Base-by-base conservation (phyloP, 2,329 filamentous ascomycete genomes). In the Colletotrichum orbiculare region DNA sequence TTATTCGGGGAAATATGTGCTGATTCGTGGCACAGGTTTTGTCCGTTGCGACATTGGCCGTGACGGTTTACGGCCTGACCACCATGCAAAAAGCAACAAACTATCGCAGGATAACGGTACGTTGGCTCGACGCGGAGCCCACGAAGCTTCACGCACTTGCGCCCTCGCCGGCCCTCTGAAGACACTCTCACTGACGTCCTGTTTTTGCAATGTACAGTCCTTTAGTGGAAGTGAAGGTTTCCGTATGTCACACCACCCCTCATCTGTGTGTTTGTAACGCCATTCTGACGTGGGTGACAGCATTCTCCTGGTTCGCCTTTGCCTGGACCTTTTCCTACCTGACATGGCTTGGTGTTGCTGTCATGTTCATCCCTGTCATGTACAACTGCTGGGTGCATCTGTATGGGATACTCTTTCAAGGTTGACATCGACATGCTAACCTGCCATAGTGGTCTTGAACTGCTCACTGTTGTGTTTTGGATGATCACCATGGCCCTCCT, bases 361-460 rank as follows among this genome's bases (percentile, higher is more conserved):
- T 68, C 9, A 46, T 64, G 17, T 60, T 68, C 54, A 59, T 67
- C 4, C 67, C 67, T 9, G 56, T 67, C 39, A 67, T 68, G 67
- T 69, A 69, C 63, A 69, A 69, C 37, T 68, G 63, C 38, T 69
- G 67, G 67, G 67, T 68, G 15, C 67, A 69, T 45, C 63, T 69
- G 67, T 69, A 60, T 15, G 66, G 13, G 6, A 2, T 4, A 12
- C 37, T n/a, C 43, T 35, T 9, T 2, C 35, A 4, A 13, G 3
- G 9, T 12, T 4, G 5, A 7, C 11, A 3, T 46, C 10, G 8
- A 25, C 8, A 17, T 33, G 33, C 60, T 64, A 13, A 66, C 42
- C 2, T 4, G 37, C 13, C 25, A 10, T 3, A 69, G 67, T 3
- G 67, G 63, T 9, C 62, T 69, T 8, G 67, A 69, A 12, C 37